These are phyloP conservation scores for Linum usitatissimum DNA, from an alignment of 345 rosid species.

Conservation along the genomic window DNA sequence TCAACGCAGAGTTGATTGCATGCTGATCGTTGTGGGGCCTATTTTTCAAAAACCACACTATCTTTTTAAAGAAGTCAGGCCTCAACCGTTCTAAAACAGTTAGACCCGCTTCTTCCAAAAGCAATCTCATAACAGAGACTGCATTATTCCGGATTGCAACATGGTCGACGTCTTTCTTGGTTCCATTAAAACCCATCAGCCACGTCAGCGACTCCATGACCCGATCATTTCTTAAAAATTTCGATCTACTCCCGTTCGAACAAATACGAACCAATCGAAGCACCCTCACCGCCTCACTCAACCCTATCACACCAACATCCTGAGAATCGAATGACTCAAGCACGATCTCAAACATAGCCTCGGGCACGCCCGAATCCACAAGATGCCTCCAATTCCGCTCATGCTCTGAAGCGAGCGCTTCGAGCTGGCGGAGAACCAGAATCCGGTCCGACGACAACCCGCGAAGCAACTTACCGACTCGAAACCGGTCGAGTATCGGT, in stretches of 20 bases:
- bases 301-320: conserved; percentile 15
- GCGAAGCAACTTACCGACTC: conserved; percentile 29
- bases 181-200: conserved; percentile 27
- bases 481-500: conserved; percentile 28
- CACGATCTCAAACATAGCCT: conserved; percentile 27
- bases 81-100: conserved; percentile 35
- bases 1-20: conserved; percentile 40
- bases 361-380: conserved; percentile 40
- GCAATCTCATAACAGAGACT: conserved; percentile 23
- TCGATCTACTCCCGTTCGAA: conserved; percentile 17
- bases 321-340: conserved; percentile 16
- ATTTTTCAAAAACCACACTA: conserved; percentile 32
- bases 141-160: conserved; percentile 30
- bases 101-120: conserved; percentile 30
- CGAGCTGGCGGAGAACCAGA: conserved; percentile 27
- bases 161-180: conserved; percentile 8
- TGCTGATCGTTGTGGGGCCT: conserved; percentile 22
- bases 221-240: conserved; percentile 23
- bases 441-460: conserved; percentile 12
- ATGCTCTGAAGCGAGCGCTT: conserved; percentile 35
- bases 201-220: conserved; percentile 39
- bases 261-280: conserved; percentile 36
- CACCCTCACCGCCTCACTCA: conserved; percentile 43
- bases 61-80: conserved; percentile 29
- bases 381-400: conserved; percentile 41